phyloP scores from a whole-genome alignment of 2,329 filamentous ascomycete species.

The Aureobasidium sp. region DNA sequence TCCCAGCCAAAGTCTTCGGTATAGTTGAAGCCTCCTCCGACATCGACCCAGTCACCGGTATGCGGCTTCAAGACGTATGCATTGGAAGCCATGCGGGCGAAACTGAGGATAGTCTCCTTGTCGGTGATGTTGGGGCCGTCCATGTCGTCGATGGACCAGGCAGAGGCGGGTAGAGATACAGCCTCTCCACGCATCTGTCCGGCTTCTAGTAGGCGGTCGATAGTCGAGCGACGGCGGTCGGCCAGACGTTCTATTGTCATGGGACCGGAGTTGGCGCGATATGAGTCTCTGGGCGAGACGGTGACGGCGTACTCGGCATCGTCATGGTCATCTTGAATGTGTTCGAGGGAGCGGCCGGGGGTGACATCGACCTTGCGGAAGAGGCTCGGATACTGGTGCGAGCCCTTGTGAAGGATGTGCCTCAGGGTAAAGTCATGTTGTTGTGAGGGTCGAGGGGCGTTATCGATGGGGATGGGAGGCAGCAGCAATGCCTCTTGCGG shows the following conservation, averaged over 20 bases:
- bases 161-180: conserved; percentile 60
- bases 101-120: conserved; percentile 72
- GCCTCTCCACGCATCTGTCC: conserved; percentile 63
- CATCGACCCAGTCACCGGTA: conserved; percentile 74
- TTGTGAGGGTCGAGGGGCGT: not conserved
- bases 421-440: conserved; percentile 51
- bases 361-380: conserved; percentile 68
- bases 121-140: conserved; percentile 75
- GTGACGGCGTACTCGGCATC: not conserved
- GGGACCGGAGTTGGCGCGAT: conserved; percentile 58
- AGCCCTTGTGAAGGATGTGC: conserved; percentile 90
- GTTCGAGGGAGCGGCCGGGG: not conserved
- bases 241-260: conserved; percentile 71
- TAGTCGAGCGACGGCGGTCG: conserved; percentile 66
- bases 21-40: conserved; percentile 72
- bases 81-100: conserved; percentile 83
- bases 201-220: conserved; percentile 71
- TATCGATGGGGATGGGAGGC: conserved; percentile 9
- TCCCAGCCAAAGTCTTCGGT: conserved; percentile 92
- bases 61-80: conserved; percentile 73
- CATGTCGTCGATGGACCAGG: conserved; percentile 78
- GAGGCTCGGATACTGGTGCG: conserved; percentile 67
- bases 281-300: not conserved
- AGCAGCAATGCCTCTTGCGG: conserved; percentile 17
- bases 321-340: not conserved